Evolutionary conservation across 495 filamentous ascomycete genomes (phyloP).

Genomic region (Saxispiralis lemnorum): DNA sequence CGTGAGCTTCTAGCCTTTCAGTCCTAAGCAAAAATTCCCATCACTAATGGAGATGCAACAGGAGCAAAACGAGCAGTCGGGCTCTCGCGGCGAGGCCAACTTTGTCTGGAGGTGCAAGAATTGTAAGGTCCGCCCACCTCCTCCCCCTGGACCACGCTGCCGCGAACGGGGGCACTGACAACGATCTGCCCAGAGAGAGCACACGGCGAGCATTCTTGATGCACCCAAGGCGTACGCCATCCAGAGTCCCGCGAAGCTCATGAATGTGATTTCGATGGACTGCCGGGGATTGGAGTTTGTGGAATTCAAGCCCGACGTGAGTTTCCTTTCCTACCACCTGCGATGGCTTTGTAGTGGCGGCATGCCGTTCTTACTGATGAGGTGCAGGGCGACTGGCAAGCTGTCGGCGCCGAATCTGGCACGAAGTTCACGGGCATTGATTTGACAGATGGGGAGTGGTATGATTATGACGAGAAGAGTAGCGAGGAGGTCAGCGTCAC

Average conservation of each 20-base stretch:
- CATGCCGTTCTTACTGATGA: neutral
- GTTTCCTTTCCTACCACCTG: slow-evolving; percentile 17
- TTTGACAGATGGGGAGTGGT: slow-evolving; percentile 75
- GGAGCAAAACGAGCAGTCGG: slow-evolving; percentile 74
- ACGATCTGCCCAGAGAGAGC: slow-evolving; percentile 33
- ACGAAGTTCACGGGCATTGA: slow-evolving; percentile 70
- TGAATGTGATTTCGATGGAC: slow-evolving; percentile 75
- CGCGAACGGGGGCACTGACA: no score
- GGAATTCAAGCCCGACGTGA: slow-evolving; percentile 73
- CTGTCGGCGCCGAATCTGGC: slow-evolving; percentile 56
- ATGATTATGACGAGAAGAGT: slow-evolving; percentile 63
- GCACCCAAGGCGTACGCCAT: slow-evolving; percentile 53
- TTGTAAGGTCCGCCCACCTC: slow-evolving; percentile 28
- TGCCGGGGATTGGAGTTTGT: slow-evolving; percentile 86
- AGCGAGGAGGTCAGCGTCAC: slow-evolving; percentile 76
- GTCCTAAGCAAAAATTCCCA: no score
- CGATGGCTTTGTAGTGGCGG: neutral
- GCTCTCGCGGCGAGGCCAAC: slow-evolving; percentile 85
- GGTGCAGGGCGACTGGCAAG: slow-evolving; percentile 67
- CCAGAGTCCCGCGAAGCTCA: slow-evolving; percentile 46
- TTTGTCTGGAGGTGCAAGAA: slow-evolving; percentile 96
- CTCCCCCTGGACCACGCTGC: neutral
- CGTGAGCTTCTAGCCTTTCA: slow-evolving; percentile 39
- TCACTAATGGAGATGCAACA: slow-evolving; percentile 20
- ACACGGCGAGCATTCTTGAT: slow-evolving; percentile 51